phyloP scores from a whole-genome alignment of 345 rosid species.

The Acer saccharum region DNA sequence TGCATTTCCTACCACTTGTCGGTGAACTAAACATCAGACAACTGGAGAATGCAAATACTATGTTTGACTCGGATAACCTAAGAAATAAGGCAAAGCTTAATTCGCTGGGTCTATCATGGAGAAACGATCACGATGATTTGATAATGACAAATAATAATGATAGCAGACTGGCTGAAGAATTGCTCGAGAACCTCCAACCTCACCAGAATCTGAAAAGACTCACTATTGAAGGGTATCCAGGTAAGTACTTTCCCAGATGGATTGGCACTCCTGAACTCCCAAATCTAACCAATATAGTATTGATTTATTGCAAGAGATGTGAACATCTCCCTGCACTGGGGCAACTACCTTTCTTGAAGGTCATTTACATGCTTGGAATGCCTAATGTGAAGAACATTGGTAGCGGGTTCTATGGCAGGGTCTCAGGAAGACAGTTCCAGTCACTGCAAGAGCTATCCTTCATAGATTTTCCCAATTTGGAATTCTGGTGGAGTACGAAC shows the following conservation, averaged over 20 bases:
- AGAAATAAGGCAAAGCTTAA: constrained; percentile 2
- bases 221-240: constrained; percentile 15
- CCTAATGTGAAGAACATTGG: constrained; percentile 19
- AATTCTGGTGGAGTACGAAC: constrained; percentile 25
- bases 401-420: constrained; percentile 22
- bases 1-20: constrained; percentile 18
- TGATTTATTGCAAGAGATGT: constrained; percentile 19
- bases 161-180: not conserved
- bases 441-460: constrained; percentile 20
- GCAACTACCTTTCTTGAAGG: constrained; percentile 29
- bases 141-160: not conserved
- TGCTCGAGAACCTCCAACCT: constrained; percentile 20
- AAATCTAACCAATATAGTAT: constrained; percentile 13
- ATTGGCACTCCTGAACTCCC: constrained; percentile 11
- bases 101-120: constrained; percentile 21
- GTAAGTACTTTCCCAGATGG: constrained; percentile 26
- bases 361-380: constrained; percentile 19
- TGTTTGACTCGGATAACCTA: constrained; percentile 12
- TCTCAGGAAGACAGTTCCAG: constrained; percentile 9
- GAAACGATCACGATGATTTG: constrained; percentile 3
- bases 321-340: constrained; percentile 27
- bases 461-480: constrained; percentile 17
- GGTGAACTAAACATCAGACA: constrained; percentile 16
- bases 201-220: constrained; percentile 19
- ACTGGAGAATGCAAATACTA: constrained; percentile 9